phyloP scores from a whole-genome alignment of 2,329 filamentous ascomycete species.

The Hymenoscyphus occultus region DNA sequence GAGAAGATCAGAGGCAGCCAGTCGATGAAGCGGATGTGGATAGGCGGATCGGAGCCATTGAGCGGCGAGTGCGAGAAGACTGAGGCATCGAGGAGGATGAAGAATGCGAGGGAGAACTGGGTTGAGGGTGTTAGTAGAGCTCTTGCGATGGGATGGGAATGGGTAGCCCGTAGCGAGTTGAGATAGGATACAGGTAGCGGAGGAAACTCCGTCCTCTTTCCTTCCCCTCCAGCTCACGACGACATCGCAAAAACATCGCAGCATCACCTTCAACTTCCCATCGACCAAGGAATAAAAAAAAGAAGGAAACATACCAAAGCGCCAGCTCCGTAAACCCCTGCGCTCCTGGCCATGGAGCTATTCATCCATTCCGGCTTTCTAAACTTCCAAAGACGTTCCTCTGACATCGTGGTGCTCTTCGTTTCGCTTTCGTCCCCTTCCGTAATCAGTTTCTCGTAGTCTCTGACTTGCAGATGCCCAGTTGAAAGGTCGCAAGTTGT shows the following conservation, averaged over 20 bases:
- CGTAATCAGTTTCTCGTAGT: neutral
- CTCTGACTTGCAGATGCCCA: neutral
- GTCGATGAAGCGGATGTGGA: constrained; percentile 66
- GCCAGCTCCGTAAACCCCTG: constrained; percentile 61
- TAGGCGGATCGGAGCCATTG: constrained; percentile 52
- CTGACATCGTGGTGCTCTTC: constrained; percentile 47
- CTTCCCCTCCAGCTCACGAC: neutral
- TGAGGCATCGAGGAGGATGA: constrained; percentile 64
- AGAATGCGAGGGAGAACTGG: constrained; percentile 67
- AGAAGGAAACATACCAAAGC: constrained; percentile 51
- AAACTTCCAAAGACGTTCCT: constrained; percentile 67
- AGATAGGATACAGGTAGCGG: neutral
- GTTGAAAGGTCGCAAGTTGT: neutral
- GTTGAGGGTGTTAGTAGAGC: neutral
- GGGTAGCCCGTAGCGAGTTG: neutral
- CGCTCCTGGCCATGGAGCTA: constrained; percentile 60
- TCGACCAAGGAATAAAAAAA: neutral
- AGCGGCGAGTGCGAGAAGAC: constrained; percentile 61
- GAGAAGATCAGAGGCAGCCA: constrained; percentile 68
- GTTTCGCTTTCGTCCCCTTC: neutral
- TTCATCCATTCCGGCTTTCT: constrained; percentile 64
- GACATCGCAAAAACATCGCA: neutral
- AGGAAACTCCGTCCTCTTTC: neutral
- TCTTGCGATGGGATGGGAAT: neutral
- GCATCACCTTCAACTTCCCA: neutral